These are phyloP conservation scores for Mycena amicta DNA, from an alignment of 768 basidiomycete species.

Conservation along the genomic window DNA sequence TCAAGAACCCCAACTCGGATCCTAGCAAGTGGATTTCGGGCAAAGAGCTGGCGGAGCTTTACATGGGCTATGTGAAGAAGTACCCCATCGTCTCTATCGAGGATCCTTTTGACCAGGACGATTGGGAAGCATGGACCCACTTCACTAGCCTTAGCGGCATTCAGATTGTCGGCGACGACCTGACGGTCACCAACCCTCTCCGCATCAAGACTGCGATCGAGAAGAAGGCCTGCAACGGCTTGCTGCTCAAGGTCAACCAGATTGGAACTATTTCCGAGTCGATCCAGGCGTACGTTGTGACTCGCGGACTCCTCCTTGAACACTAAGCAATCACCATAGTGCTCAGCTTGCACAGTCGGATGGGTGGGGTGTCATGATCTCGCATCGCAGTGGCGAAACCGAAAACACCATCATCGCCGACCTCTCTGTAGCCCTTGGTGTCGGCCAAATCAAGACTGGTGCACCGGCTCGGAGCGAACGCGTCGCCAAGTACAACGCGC, in stretches of 20 bases:
- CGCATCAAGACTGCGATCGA: constrained; percentile 99
- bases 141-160: constrained; percentile 79
- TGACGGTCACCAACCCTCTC: constrained; percentile 96
- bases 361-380: constrained; percentile 99
- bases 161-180: constrained; percentile 94
- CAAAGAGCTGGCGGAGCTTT: constrained; percentile 88
- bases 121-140: constrained; percentile 97
- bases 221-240: constrained; percentile 99
- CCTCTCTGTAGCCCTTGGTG: constrained; percentile 89
- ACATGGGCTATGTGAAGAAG: constrained; percentile 82
- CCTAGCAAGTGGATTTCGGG: constrained; percentile 95
- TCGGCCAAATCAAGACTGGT: constrained; percentile 98
- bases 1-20: constrained; percentile 99
- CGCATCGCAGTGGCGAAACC: constrained; percentile 98
- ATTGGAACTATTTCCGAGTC: constrained; percentile 99
- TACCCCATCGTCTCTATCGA: constrained; percentile 96
- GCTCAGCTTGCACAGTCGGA: constrained; percentile 95
- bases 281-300: constrained; percentile 85
- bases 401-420: constrained; percentile 97
- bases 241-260: constrained; percentile 99
- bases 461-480: constrained; percentile 96
- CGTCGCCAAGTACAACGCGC: constrained; percentile 90
- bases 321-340: constrained; percentile 53
- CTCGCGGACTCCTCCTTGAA: too few relatives aligned
- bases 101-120: constrained; percentile 99